Base-by-base conservation (phyloP, 129 eudicot species). In the Apium graveolens region DNA sequence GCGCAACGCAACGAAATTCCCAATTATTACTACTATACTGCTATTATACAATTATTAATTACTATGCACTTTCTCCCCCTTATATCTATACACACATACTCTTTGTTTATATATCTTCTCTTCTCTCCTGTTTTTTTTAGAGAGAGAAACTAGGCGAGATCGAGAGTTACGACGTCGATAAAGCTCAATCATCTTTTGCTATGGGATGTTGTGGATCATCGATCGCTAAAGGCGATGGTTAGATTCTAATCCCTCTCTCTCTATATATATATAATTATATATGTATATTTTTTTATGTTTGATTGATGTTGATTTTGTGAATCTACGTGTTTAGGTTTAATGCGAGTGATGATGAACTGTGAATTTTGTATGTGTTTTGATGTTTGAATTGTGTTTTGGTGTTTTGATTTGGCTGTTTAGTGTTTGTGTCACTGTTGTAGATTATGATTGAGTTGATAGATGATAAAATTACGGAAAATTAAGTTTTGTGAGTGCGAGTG, bases 131-230 rank as follows among this genome's bases (percentile, higher is more conserved):
- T 35, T 68, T 42, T 68, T 14, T 68, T 3, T 68, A 31, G 73
- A 32, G 38, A 29, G 38, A 68, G 73, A 68, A 26, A n/a, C 68
- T 11, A 14, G 21, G 74, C 13, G 53, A 72, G 76, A 74, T 74
- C 77, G 77, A 3, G 44, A n/a, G 5, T 37, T 45, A n/a, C 75
- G 48, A 48, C 18, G 70, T 11, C 70, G 70, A 27, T 65, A 13
- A 4, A 65, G 21, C 24, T 31, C 24, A 1, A 66, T 12, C 39
- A 27, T 13, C 18, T 79, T 1, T 29, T 46, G 73, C 29, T 42
- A 79, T 79, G 82, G 82, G 82, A 5, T 79, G 82, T 26, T 44
- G 35, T 38, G 82, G 82, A 79, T 79, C 82, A 14, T 44, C 81
- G 70, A 76, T 65, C 68, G 77, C 45, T 48, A 79, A 79, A 70